Base-by-base conservation (phyloP, 768 basidiomycete genomes). In the Mycena vitilis region DNA sequence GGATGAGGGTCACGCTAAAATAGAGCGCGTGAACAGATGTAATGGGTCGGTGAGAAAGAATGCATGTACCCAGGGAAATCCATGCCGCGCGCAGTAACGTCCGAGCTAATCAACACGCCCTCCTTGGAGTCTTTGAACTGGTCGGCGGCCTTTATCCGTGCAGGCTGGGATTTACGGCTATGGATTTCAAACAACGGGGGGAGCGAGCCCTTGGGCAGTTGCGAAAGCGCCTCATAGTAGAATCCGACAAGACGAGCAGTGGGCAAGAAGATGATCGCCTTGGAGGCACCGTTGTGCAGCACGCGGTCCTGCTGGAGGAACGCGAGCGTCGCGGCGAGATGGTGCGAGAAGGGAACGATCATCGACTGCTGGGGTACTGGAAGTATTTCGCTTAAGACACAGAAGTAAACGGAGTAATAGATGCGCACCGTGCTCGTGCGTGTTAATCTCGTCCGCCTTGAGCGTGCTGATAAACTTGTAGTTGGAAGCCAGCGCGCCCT, bases 11-110 rank as follows among this genome's bases (percentile, higher is more conserved):
- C 9, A 91, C 88, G 20, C 87, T 86, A 70, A 15, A 23, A 15
- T 40, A 13, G n/a, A 18, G 22, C n/a, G 22, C 12, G 54, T 38
- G 13, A 38, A 20, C 6, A 40, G 10, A 40, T 40, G 13, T 11
- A 15, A 40, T 40, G 15, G 5, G 54, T n/a, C 20, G n/a, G 18
- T 5, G 15, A 23, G 13, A 13, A 40, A 38, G 36, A n/a, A n/a
- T n/a, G 54, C 22, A 40, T 83, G 63, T 23, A 86, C 85, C 82
- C 86, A 4, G 89, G 88, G 74, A 91, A 88, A 75, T 92, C 90
- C 80, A 92, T 88, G 9, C 91, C 91, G 22, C 91, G 80, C 2
- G 90, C 87, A 49, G 86, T 86, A 23, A 89, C 87, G 69, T 89
- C 88, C 11, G 82, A 84, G n/a, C 85, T 84, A 52, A 88, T 76